These are phyloP conservation scores for Leavenworthia alabamica DNA, from an alignment of 345 rosid genomes.

Conservation along the genomic window DNA sequence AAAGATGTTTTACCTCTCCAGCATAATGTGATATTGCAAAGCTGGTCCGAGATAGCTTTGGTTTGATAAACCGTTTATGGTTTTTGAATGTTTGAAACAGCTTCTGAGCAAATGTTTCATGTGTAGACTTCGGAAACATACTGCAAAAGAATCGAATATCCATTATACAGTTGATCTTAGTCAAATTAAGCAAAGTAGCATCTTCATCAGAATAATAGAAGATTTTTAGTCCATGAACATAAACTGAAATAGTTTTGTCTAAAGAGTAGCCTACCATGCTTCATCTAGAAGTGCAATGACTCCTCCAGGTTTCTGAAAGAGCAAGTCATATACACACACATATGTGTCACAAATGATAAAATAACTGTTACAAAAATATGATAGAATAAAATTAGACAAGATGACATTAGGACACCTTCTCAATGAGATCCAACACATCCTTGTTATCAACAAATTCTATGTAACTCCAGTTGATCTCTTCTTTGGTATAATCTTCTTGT, in stretches of 20 bases:
- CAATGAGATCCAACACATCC: slow-evolving; percentile 96
- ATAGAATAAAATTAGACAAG: neutral
- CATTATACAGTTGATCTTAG: slow-evolving; percentile 9
- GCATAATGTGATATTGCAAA: slow-evolving; percentile 96
- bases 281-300: slow-evolving; percentile 96
- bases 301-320: slow-evolving; percentile 97
- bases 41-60: slow-evolving; percentile 95
- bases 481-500: slow-evolving; percentile 97
- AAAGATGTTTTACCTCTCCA: slow-evolving; percentile 70
- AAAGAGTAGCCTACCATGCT: slow-evolving; percentile 68
- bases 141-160: slow-evolving; percentile 40
- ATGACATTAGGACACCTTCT: slow-evolving; percentile 57
- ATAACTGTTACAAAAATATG: neutral
- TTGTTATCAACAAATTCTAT: slow-evolving; percentile 99
- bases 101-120: slow-evolving; percentile 98
- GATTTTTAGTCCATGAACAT: neutral
- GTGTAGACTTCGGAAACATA: slow-evolving; percentile 98
- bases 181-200: slow-evolving; percentile 8
- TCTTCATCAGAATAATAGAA: slow-evolving; percentile 11
- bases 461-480: slow-evolving; percentile 99
- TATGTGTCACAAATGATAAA: slow-evolving; percentile 1
- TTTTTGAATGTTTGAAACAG: slow-evolving; percentile 93
- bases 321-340: slow-evolving; percentile 12
- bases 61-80: slow-evolving; percentile 91
- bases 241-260: slow-evolving; percentile 8